Percentiles rank a stretch among this genome's conserved stretches.
These are phyloP conservation scores for Clarireedia monteithiana DNA, from an alignment of 2,329 filamentous ascomycete species.

Conservation along the genomic window DNA sequence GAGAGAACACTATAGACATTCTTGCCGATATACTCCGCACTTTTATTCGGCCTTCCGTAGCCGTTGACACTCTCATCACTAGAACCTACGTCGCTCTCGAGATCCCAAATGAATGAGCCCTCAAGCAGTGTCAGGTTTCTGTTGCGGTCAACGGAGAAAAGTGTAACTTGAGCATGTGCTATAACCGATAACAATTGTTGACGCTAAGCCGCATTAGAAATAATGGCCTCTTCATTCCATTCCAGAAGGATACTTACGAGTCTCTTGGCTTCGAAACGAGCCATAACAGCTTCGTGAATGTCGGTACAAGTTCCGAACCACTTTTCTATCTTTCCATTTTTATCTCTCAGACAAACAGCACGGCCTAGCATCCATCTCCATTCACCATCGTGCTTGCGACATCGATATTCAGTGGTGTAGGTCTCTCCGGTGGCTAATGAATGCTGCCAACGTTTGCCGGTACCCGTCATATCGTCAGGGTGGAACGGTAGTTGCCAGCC, in stretches of 20 bases:
- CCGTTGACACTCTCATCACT: conserved; percentile 30
- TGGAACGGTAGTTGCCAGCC: conserved; percentile 61
- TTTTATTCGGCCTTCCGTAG: conserved; percentile 12
- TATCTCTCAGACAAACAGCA: conserved; percentile 59
- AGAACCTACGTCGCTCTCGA: conserved; percentile 23
- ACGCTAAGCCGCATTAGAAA: conserved; percentile 26
- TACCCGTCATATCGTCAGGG: conserved; percentile 57
- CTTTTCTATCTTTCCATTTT: conserved; percentile 61
- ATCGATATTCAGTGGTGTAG: conserved; percentile 65
- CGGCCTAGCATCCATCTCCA: conserved; percentile 76
- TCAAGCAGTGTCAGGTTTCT: conserved; percentile 61
- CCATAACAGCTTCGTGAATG: conserved; percentile 65
- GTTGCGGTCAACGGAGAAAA: conserved; percentile 63
- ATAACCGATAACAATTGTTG: conserved; percentile 67
- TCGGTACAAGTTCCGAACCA: conserved; percentile 81
- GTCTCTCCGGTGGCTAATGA: conserved; percentile 59
- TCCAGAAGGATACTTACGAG: conserved; percentile 32
- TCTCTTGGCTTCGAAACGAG: conserved; percentile 56
- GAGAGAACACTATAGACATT: conserved; percentile 60
- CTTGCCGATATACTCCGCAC: conserved; percentile 41
- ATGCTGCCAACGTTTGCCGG: conserved; percentile 49
- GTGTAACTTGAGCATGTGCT: conserved; percentile 64
- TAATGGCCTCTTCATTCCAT: background rate
- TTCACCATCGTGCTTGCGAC: conserved; percentile 55
- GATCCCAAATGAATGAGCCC: conserved; percentile 52